Conservation (phyloP, 352 stramenopile species). For the Chrysophaeum taylorii region DNA sequence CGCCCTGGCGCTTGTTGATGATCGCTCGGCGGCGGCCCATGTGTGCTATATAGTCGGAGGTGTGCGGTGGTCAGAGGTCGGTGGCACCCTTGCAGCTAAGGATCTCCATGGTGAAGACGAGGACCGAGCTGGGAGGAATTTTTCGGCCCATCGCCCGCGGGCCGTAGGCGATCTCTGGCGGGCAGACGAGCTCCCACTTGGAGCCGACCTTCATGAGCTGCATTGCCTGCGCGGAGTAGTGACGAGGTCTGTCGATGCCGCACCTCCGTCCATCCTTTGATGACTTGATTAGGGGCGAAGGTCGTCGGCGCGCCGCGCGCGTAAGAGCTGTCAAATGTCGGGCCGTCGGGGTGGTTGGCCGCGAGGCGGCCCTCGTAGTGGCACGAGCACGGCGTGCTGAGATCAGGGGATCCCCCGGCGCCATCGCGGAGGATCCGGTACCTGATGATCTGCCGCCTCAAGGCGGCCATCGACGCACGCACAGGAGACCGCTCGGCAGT, state of each 20-base stretch:
- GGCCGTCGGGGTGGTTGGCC: background rate
- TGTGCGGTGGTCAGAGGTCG: background rate
- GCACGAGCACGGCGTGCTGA: conserved; percentile 7
- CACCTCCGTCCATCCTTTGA: conserved; percentile 12
- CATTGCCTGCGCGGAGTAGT: no score
- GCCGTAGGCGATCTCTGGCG: conserved; percentile 13
- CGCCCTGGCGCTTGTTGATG: no score
- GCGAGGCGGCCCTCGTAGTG: conserved; percentile 14
- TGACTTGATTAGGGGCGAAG: conserved; percentile 10
- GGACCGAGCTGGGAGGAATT: background rate
- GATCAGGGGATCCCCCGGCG: background rate
- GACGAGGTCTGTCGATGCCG: no score
- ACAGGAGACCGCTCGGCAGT: no score
- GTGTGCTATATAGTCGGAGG: no score
- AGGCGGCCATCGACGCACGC: no score
- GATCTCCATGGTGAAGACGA: conserved; percentile 16
- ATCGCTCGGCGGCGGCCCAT: no score
- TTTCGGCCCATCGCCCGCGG: background rate
- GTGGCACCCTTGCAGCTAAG: background rate
- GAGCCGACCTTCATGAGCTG: conserved; percentile 12
- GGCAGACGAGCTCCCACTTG: conserved; percentile 16
- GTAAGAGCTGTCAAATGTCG: background rate
- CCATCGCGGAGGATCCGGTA: background rate
- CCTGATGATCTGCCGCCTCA: background rate
- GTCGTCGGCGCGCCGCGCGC: background rate